Evolutionary conservation across 768 basidiomycete genomes (phyloP), one percentile per base, ranked within the genome.

Genomic region (Lyophyllum atratum): DNA sequence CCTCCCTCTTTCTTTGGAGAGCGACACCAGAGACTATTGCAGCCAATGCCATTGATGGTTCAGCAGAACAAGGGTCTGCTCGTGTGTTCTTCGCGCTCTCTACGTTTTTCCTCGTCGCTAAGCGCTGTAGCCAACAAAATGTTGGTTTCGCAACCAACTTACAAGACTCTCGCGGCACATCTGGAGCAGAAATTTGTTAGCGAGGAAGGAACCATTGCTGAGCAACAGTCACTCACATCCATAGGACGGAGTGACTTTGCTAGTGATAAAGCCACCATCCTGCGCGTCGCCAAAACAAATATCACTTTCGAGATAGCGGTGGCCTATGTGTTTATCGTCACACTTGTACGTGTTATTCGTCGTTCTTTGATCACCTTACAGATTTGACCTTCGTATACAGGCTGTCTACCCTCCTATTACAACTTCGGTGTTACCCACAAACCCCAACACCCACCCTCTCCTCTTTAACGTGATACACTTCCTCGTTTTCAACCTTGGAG

Each of bases 341-440:
- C 95, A 14, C 73, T 96, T 67, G 93, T 93, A 66, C 63, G 86
- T 74, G 47, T 19, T 43, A 21, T 54, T 49, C 37, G 46, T 26
- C 44, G 51, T 28, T 34, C 28, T 49, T 26, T 12, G 9, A 11
- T 9, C 22, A 52, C 11, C 34, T 54, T 3, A 37, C 40, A 46
- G 53, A 25, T 37, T 62, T 48, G 26, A 59, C 60, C 39, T 4
- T 50, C 47, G 55, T 56, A 25, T 45, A 28, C 44, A 96, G 94
- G 82, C 93, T 28, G 87, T 95, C 46, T 96, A 84, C 73, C 95
- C 95, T 4, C 83, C 94, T 0, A 88, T 94, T 60, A 95, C 95
- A 2, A 82, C 87, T 3, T 89, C 87, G 0, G 84, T 97, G 51
- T 70, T 72, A 34, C 83, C 95, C 2, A 84, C 83, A 14, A 87